Percentiles rank a stretch among this genome's conserved stretches.
phyloP scores from a whole-genome alignment of 192 early-diverging fungal genomes.

The Rhizophlyctis rosea region DNA sequence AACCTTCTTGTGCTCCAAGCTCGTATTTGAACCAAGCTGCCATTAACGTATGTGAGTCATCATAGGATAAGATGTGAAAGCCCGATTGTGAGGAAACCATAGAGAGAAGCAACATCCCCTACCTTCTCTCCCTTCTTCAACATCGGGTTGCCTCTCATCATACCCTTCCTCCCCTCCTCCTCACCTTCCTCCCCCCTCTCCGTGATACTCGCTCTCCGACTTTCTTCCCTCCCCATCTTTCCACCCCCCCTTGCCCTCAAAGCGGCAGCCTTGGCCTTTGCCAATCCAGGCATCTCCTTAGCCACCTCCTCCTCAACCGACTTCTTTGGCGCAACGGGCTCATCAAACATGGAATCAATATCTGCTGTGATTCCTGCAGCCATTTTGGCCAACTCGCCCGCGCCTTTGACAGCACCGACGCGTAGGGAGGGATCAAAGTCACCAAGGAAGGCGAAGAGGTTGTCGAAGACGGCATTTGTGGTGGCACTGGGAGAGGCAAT shows the following conservation, averaged over 20 bases:
- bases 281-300: background rate
- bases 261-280: background rate
- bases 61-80: too few species aligned
- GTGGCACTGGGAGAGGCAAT: constrained; percentile 4
- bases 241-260: too few species aligned
- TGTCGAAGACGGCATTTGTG: constrained; percentile 27
- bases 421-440: constrained; percentile 36
- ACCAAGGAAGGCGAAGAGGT: constrained; percentile 46
- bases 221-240: background rate
- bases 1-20: constrained; percentile 30
- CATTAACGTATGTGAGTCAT: constrained; percentile 1
- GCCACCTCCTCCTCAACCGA: background rate
- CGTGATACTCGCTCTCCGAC: background rate
- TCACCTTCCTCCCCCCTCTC: background rate
- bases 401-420: constrained; percentile 13
- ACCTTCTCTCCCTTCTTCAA: constrained; percentile 22
- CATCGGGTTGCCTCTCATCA: constrained; percentile 33
- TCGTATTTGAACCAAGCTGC: constrained; percentile 23
- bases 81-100: background rate
- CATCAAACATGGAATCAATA: constrained; percentile 35
- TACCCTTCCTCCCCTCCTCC: background rate
- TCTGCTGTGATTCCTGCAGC: constrained; percentile 35
- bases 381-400: constrained; percentile 31
- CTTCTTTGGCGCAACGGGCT: constrained; percentile 2
- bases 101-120: background rate